A percentile compares a stretch with the other conserved stretches of the same genome.
Evolutionary conservation across 768 basidiomycete genomes (phyloP).

Genomic region (Lentinus tigrinus): DNA sequence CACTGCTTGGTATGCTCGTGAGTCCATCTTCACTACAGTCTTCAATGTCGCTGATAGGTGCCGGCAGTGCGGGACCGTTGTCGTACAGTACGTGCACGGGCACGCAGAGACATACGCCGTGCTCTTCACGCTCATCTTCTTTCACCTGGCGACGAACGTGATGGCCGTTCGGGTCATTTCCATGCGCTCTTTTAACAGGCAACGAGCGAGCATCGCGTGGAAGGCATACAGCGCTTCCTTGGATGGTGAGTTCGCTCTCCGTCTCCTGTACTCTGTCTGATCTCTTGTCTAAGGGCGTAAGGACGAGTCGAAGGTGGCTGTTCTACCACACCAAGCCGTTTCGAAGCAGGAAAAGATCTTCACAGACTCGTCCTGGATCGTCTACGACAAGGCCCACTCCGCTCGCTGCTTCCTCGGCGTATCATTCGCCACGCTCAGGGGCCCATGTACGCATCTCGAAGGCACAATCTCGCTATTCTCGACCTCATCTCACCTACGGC

Average conservation of each 20-base stretch:
- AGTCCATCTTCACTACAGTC: slow-evolving; percentile 19
- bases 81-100: slow-evolving; percentile 55
- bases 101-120: slow-evolving; percentile 47
- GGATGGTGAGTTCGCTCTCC: slow-evolving; percentile 1
- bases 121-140: slow-evolving; percentile 48
- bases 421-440: slow-evolving; percentile 3
- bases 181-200: slow-evolving; percentile 58
- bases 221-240: slow-evolving; percentile 31
- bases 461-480: neutral
- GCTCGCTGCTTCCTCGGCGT: slow-evolving; percentile 9
- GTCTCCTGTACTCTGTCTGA: neutral
- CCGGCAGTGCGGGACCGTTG: slow-evolving; percentile 53
- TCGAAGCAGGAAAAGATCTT: slow-evolving; percentile 15
- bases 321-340: neutral
- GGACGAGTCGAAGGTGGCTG: neutral
- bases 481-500: neutral
- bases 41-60: neutral
- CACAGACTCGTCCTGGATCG: slow-evolving; percentile 6
- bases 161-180: slow-evolving; percentile 56
- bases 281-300: slow-evolving; percentile 24
- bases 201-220: slow-evolving; percentile 58
- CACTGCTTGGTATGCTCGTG: slow-evolving; percentile 67
- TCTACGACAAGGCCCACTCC: neutral
- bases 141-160: slow-evolving; percentile 61
- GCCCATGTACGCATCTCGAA: neutral